Conservation (phyloP, 192 early-diverging fungal species). For the Spinellus fusiger region DNA sequence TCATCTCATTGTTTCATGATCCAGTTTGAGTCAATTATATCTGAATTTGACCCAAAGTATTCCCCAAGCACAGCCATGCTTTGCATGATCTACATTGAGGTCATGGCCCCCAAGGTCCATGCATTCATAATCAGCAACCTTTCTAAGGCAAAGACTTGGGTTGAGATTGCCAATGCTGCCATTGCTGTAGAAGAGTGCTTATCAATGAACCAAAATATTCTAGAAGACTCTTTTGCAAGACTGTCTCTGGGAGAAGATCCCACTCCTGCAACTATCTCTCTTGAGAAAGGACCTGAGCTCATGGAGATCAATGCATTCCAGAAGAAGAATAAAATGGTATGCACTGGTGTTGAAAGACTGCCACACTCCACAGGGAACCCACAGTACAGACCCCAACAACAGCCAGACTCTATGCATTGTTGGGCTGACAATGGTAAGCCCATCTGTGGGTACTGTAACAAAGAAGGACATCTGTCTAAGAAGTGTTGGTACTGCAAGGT, state of each 20-base stretch:
- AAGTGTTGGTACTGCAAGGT: background rate
- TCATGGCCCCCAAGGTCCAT: background rate
- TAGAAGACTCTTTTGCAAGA: background rate
- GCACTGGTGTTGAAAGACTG: too few species aligned
- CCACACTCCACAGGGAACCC: background rate
- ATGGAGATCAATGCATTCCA: slow-evolving; percentile 1
- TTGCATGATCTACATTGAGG: background rate
- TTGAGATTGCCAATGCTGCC: background rate
- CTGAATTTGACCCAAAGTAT: background rate
- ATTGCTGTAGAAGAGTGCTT: background rate
- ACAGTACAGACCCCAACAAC: background rate
- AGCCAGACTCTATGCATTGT: background rate
- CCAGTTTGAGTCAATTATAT: background rate
- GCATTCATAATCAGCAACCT: background rate
- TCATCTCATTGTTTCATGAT: background rate
- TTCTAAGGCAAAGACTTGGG: background rate
- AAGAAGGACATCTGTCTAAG: background rate
- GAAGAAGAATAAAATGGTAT: too few species aligned
- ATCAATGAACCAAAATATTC: background rate
- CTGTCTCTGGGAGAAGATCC: background rate
- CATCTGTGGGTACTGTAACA: background rate
- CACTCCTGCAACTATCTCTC: background rate
- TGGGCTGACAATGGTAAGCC: background rate
- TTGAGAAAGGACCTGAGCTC: background rate
- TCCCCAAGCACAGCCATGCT: background rate